A percentile compares a stretch with the other conserved stretches of the same genome.
Conservation (phyloP, 306 rosid species). For the Malus orientalis region DNA sequence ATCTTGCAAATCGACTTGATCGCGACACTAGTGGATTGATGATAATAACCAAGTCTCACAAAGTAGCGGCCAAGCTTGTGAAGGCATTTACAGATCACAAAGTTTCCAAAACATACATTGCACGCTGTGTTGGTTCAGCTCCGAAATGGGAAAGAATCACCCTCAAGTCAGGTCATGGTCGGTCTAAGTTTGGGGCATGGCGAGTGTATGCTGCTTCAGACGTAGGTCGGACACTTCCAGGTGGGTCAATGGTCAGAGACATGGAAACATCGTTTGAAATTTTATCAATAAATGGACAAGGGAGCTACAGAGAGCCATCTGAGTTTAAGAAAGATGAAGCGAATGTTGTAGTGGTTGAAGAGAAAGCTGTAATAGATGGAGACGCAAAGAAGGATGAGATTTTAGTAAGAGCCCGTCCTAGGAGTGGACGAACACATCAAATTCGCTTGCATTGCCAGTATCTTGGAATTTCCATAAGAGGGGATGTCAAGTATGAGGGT, state of each 20-base stretch:
- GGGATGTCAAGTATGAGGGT: slow-evolving; percentile 95
- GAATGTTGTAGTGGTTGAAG: slow-evolving; percentile 42
- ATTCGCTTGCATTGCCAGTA: slow-evolving; percentile 87
- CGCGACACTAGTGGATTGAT: slow-evolving; percentile 80
- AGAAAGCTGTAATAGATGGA: slow-evolving; percentile 23
- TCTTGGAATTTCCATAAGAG: slow-evolving; percentile 73
- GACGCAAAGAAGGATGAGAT: slow-evolving; percentile 40
- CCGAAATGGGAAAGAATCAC: slow-evolving; percentile 62
- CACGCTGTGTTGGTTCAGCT: slow-evolving; percentile 44
- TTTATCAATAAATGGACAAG: slow-evolving; percentile 45
- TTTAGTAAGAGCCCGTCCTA: slow-evolving; percentile 65
- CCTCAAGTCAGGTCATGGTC: slow-evolving; percentile 74
- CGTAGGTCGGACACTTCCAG: slow-evolving; percentile 62
- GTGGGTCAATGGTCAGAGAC: slow-evolving; percentile 68
- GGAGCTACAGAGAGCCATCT: slow-evolving; percentile 29
- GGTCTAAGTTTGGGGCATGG: slow-evolving; percentile 89
- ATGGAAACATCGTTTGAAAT: slow-evolving; percentile 83
- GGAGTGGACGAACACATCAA: slow-evolving; percentile 90
- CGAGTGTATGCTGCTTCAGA: slow-evolving; percentile 74
- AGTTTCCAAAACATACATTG: slow-evolving; percentile 72
- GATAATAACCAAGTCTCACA: slow-evolving; percentile 73
- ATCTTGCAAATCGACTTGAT: slow-evolving; percentile 85
- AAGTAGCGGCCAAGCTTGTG: slow-evolving; percentile 72
- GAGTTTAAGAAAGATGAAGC: slow-evolving; percentile 25
- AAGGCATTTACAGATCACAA: slow-evolving; percentile 71